Evolutionary conservation across 78 protist genomes (phyloP).

Genomic region (Dictyostelium capitatum): DNA sequence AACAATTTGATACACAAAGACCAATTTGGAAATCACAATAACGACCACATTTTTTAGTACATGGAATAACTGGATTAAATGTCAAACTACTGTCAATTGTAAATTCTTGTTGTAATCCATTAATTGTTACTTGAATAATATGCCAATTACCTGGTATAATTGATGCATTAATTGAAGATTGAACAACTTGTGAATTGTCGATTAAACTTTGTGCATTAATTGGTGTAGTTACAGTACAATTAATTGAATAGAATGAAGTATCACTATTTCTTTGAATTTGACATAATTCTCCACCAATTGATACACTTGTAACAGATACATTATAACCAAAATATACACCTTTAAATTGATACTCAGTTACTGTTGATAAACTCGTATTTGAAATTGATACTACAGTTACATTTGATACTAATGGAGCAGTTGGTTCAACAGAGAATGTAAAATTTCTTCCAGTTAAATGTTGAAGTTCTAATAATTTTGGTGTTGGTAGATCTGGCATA

Average conservation of each 20-base stretch:
- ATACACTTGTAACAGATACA: neutral
- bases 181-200: neutral
- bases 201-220: neutral
- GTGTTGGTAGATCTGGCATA: neutral
- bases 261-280: neutral
- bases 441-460: neutral
- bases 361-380: neutral
- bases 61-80: neutral
- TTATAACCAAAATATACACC: neutral
- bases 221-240: neutral
- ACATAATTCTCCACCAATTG: neutral
- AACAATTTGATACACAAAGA: neutral
- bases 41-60: neutral
- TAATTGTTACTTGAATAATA: neutral
- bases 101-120: neutral
- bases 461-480: neutral
- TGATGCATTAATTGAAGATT: neutral
- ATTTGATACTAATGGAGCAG: neutral
- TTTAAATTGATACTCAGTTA: neutral
- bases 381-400: neutral
- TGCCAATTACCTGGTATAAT: neutral
- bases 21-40: constrained; percentile 19
- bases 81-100: neutral
- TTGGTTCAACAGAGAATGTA: neutral
- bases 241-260: neutral